phyloP scores from a whole-genome alignment of 352 stramenopile species.

The Phytopythium aichiense region DNA sequence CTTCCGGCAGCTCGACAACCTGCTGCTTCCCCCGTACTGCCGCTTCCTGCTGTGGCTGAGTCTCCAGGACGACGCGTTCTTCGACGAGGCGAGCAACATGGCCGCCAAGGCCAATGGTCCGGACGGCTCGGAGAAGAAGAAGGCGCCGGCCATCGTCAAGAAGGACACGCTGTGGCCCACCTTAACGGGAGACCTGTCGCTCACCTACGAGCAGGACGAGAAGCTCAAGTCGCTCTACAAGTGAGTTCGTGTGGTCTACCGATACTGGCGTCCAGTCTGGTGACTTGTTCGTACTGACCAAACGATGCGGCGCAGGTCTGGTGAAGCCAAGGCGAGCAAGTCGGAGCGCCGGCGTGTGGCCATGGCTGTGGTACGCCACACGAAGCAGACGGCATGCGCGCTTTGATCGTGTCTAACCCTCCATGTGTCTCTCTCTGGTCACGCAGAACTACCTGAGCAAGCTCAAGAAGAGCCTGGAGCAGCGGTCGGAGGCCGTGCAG shows the following conservation, averaged over 20 bases:
- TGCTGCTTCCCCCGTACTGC: slow-evolving; percentile 84
- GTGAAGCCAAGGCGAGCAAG: slow-evolving; percentile 81
- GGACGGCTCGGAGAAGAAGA: slow-evolving; percentile 66
- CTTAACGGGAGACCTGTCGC: slow-evolving; percentile 64
- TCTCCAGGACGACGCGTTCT: slow-evolving; percentile 83
- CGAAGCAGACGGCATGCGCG: too few species aligned
- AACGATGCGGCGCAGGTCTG: slow-evolving; percentile 28
- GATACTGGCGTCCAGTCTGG: background rate
- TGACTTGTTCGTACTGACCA: slow-evolving; percentile 4
- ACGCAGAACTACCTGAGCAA: slow-evolving; percentile 86
- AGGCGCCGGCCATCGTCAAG: slow-evolving; percentile 56
- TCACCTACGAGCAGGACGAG: slow-evolving; percentile 89
- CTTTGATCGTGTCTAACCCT: background rate
- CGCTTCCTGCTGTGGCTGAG: slow-evolving; percentile 88
- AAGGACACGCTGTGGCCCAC: slow-evolving; percentile 84
- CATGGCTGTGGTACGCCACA: slow-evolving; percentile 61
- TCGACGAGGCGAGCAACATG: slow-evolving; percentile 58
- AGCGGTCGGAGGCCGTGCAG: slow-evolving; percentile 76
- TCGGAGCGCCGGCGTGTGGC: slow-evolving; percentile 74
- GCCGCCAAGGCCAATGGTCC: slow-evolving; percentile 32
- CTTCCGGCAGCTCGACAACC: slow-evolving; percentile 84
- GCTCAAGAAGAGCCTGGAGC: slow-evolving; percentile 78
- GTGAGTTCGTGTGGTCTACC: slow-evolving; percentile 17
- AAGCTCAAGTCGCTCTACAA: slow-evolving; percentile 88
- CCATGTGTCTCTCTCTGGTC: background rate